Evolutionary conservation across 805 yeast species (phyloP).

Genomic region (Candida incommunis): DNA sequence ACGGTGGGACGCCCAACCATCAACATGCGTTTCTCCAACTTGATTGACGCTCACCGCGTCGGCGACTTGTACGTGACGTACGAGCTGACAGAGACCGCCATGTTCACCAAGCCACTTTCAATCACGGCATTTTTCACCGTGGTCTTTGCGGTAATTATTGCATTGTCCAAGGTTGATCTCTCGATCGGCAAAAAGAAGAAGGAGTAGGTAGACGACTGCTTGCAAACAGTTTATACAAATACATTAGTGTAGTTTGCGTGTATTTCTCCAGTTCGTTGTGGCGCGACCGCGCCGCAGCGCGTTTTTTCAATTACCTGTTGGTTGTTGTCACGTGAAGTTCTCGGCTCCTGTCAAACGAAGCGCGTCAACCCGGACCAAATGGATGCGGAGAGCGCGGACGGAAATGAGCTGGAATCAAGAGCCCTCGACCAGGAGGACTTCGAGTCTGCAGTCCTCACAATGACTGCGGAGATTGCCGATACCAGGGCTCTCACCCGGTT

Average conservation of each 20-base stretch:
- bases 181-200: not conserved
- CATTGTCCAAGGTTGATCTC: not conserved
- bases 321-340: too few species aligned
- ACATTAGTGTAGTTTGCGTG: too few species aligned
- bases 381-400: too few species aligned
- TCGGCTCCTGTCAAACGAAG: too few species aligned
- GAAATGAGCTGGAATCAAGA: not conserved
- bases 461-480: not conserved
- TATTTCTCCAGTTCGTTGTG: too few species aligned
- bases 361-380: too few species aligned
- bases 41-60: constrained; percentile 53
- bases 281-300: too few species aligned
- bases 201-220: too few species aligned
- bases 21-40: constrained; percentile 40
- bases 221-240: too few species aligned
- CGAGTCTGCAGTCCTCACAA: not conserved
- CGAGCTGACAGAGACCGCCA: constrained; percentile 14
- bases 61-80: constrained; percentile 49
- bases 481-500: not conserved
- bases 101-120: not conserved
- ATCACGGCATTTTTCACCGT: not conserved
- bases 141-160: not conserved
- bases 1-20: constrained; percentile 66
- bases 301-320: too few species aligned
- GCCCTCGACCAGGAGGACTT: not conserved